These are phyloP conservation scores for Penicillium crustosum DNA, from an alignment of 2,329 filamentous ascomycete genomes.

Conservation along the genomic window DNA sequence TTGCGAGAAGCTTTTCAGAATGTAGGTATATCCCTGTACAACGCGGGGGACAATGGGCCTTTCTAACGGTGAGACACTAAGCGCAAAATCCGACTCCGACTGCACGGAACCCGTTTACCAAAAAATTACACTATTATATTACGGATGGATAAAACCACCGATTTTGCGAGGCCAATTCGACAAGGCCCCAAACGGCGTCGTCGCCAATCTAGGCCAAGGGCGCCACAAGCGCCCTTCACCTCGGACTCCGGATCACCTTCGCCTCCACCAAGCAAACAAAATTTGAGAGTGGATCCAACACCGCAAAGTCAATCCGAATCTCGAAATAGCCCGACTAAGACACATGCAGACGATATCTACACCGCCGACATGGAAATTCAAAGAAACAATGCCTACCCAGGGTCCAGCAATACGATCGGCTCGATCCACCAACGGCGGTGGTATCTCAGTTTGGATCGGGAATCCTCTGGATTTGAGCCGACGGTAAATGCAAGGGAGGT, in stretches of 20 bases:
- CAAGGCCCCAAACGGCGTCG: constrained; percentile 27
- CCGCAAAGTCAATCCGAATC: not conserved
- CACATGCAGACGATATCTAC: constrained; percentile 9
- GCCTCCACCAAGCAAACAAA: not conserved
- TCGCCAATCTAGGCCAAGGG: constrained; percentile 1
- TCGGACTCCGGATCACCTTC: constrained; percentile 25
- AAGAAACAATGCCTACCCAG: constrained; percentile 64
- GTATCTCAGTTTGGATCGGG: constrained; percentile 64
- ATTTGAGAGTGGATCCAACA: not conserved
- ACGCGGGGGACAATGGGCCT: not conserved
- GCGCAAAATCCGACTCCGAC: constrained; percentile 58
- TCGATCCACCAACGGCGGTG: constrained; percentile 67
- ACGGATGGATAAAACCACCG: constrained; percentile 44
- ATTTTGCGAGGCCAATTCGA: constrained; percentile 17
- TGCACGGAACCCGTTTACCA: constrained; percentile 57
- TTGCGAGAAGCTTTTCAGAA: constrained; percentile 54
- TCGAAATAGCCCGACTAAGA: too few relatives aligned
- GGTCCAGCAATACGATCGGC: constrained; percentile 64
- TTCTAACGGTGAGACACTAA: constrained; percentile 10
- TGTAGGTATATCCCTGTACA: constrained; percentile 20
- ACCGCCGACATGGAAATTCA: constrained; percentile 56
- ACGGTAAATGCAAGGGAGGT: not conserved
- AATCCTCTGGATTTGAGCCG: constrained; percentile 55
- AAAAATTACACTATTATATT: constrained; percentile 54
- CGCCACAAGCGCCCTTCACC: constrained; percentile 7